These are phyloP conservation scores for Murraya paniculata DNA, from an alignment of 345 rosid genomes.

Conservation along the genomic window DNA sequence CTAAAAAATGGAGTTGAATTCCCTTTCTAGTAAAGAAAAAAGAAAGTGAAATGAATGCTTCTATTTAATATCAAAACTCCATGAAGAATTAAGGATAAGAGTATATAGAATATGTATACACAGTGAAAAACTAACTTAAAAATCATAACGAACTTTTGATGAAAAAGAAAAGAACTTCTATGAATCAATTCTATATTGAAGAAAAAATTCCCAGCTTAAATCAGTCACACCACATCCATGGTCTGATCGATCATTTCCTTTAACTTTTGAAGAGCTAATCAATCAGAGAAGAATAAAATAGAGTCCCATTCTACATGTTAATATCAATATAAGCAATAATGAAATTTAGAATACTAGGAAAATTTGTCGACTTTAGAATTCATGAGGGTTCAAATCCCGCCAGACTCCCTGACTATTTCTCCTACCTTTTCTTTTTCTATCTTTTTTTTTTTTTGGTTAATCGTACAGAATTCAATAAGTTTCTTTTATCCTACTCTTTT, in stretches of 20 bases:
- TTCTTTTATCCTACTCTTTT: neutral
- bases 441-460: neutral
- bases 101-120: too few relatives aligned
- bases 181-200: too few relatives aligned
- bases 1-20: neutral
- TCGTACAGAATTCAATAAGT: neutral
- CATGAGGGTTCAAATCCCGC: neutral
- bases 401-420: neutral
- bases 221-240: neutral
- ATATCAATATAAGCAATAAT: neutral
- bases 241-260: neutral
- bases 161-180: too few relatives aligned
- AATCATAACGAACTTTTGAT: too few relatives aligned
- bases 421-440: neutral
- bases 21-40: neutral
- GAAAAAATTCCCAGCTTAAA: neutral
- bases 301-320: neutral
- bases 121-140: too few relatives aligned
- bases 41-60: too few relatives aligned
- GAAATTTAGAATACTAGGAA: neutral
- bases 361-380: neutral
- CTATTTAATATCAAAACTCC: neutral
- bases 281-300: neutral
- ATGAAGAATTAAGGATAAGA: neutral
- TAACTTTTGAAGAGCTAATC: neutral